Base-by-base conservation (phyloP, 176 grass and related monocot genomes). In the Carex myosuroides region DNA sequence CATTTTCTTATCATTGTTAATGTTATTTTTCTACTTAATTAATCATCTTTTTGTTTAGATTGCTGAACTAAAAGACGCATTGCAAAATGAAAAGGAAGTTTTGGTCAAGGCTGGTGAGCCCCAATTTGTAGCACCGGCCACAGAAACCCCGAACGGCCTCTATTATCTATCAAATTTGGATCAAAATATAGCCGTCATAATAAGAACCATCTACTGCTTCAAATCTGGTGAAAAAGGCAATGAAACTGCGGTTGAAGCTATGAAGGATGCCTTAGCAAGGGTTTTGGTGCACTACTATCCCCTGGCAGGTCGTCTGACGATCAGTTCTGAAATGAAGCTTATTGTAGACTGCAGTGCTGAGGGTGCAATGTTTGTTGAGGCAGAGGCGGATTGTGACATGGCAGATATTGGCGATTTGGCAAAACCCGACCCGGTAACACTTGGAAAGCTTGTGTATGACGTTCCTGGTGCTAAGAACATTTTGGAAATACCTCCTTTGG, bases 141-240 rank as follows among this genome's bases (percentile, higher is more conserved):
- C 73, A 22, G 44, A 83, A 53, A 99, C 96, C 41, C 83, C 91
- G 46, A 94, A 73, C 5, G 96, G 89, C 11, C 86, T 77, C 30
- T 99, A 99, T 89, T 99, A 88, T 89, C 89, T 99, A n/a, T 95
- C 91, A 0, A 99, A 99, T 91, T 90, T 99, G 32, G 96, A 99
- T 88, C 96, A 99, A 87, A 93, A 99, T 85, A 90, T 99, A 32
- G 93, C 91, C 0, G 93, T 99, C 33, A 84, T 95, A 80, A 90
- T 95, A 78, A 91, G 95, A 84, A 99, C 96, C 0, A 68, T 95
- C 6, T 98, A 98, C 89, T 92, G 92, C 87, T 98, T 90, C 93
- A 90, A 90, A 86, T 79, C 88, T 1, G 50, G 9, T 16, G 86
- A 50, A 33, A 68, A 53, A 32, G 82, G 61, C 24, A 76, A 37